A percentile compares a stretch with the other conserved stretches of the same genome.
phyloP scores from a whole-genome alignment of 257 asterid genomes.

The Osmanthus fragrans region DNA sequence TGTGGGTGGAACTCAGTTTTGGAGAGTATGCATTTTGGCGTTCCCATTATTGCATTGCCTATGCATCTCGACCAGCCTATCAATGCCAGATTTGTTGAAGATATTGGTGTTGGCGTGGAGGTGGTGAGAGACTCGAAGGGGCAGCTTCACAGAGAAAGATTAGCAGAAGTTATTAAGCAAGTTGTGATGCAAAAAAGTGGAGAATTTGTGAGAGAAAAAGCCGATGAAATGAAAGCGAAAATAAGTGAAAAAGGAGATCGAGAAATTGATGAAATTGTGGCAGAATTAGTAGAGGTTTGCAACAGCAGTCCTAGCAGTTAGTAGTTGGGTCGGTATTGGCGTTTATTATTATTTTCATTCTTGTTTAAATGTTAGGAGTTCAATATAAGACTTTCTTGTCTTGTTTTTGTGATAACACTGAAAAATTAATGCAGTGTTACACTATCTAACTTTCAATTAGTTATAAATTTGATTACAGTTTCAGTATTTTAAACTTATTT shows the following conservation, averaged over 20 bases:
- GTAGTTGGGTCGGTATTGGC: neutral
- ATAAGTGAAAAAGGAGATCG: conserved; percentile 14
- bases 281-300: conserved; percentile 27
- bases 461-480: conserved; percentile 1
- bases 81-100: conserved; percentile 46
- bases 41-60: conserved; percentile 45
- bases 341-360: neutral
- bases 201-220: conserved; percentile 22
- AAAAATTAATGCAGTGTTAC: conserved; percentile 24
- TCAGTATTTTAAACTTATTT: neutral
- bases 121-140: conserved; percentile 32
- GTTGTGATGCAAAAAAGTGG: conserved; percentile 36
- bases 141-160: conserved; percentile 16
- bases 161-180: conserved; percentile 29
- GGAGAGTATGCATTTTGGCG: conserved; percentile 44
- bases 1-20: conserved; percentile 49
- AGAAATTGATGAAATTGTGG: conserved; percentile 34
- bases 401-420: conserved; percentile 20
- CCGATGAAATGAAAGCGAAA: conserved; percentile 21
- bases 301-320: conserved; percentile 14
- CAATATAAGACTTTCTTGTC: neutral
- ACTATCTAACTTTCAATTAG: neutral
- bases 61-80: conserved; percentile 53
- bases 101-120: conserved; percentile 43
- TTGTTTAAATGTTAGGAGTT: neutral